Percentiles rank a stretch among this genome's conserved stretches.
Evolutionary conservation across 129 eudicot species (phyloP).

Genomic region (Artemisia argyi): DNA sequence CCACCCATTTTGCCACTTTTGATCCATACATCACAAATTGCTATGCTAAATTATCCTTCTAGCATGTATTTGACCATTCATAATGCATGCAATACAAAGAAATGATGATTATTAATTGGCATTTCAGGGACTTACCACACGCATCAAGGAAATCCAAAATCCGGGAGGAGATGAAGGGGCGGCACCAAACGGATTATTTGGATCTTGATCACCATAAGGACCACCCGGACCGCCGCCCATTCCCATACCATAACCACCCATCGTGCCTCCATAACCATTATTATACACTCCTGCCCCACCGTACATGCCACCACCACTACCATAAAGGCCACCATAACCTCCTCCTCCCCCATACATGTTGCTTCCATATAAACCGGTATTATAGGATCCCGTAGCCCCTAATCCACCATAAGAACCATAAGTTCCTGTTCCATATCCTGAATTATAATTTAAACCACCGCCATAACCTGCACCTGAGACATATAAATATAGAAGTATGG

Average conservation of each 20-base stretch:
- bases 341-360: conserved; percentile 89
- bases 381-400: conserved; percentile 55
- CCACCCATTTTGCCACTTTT: not conserved
- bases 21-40: not conserved
- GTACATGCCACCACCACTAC: conserved; percentile 61
- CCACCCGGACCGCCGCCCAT: conserved; percentile 67
- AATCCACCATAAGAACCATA: conserved; percentile 59
- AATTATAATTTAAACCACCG: conserved; percentile 48
- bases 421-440: conserved; percentile 64
- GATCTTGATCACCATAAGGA: conserved; percentile 79
- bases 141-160: conserved; percentile 86
- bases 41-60: not conserved
- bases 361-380: conserved; percentile 66
- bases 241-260: conserved; percentile 86
- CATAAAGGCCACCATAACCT: conserved; percentile 71
- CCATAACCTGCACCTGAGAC: conserved; percentile 44
- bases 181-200: conserved; percentile 79
- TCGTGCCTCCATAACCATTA: conserved; percentile 52
- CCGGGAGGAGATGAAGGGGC: conserved; percentile 88
- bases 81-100: too few species aligned
- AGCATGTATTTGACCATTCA: not conserved
- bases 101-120: not conserved
- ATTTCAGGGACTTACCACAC: conserved; percentile 49
- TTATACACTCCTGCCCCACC: conserved; percentile 52
- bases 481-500: conserved; percentile 10